Evolutionary conservation across 306 rosid genomes (phyloP).

Genomic region (Pyrus bretschneideri): DNA sequence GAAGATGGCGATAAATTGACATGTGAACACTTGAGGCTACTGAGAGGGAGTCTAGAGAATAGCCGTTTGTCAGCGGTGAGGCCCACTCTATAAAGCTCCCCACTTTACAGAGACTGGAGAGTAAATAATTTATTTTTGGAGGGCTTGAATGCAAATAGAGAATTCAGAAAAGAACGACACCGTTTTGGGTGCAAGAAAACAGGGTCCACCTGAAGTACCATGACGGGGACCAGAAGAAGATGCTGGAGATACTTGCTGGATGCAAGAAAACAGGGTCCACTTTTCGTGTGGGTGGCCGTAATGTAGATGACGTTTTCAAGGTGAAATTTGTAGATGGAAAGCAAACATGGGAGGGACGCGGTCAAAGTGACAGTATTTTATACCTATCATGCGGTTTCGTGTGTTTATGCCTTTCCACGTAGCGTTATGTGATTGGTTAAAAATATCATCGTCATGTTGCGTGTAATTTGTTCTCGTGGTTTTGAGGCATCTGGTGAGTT

Average conservation of each 20-base stretch:
- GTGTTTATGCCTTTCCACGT: neutral
- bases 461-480: neutral
- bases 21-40: neutral
- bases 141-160: neutral
- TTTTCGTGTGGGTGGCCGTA: slow-evolving; percentile 83
- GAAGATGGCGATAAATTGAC: slow-evolving; percentile 3
- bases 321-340: no score
- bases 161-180: no score
- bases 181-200: no score
- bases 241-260: slow-evolving; percentile 58
- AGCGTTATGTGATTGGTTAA: neutral
- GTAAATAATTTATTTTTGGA: no score
- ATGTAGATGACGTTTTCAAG: slow-evolving; percentile 72
- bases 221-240: slow-evolving; percentile 65
- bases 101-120: neutral
- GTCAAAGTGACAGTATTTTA: no score
- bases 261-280: slow-evolving; percentile 71
- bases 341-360: no score
- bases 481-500: neutral
- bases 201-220: slow-evolving; percentile 39
- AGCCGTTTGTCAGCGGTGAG: slow-evolving; percentile 34
- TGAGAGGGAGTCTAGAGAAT: neutral
- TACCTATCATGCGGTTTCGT: no score
- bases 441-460: no score
- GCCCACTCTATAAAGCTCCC: slow-evolving; percentile 8